phyloP scores from a whole-genome alignment of 2,329 filamentous ascomycete genomes.

The Colletotrichum spaethianum region DNA sequence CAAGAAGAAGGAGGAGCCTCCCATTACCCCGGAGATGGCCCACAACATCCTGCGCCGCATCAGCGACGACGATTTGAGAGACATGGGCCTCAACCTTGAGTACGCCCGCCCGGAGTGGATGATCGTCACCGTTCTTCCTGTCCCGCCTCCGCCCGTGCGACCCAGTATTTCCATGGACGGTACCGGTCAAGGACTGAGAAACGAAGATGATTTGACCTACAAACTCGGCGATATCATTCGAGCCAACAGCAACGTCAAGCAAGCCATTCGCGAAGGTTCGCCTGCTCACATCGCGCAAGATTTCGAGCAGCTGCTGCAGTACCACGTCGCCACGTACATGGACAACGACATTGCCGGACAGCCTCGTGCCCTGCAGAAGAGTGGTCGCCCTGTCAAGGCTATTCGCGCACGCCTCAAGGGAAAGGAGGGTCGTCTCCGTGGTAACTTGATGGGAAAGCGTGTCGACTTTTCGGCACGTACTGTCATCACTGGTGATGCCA shows the following conservation, averaged over 20 bases:
- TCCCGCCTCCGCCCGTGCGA: constrained; percentile 94
- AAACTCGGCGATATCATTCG: constrained; percentile 99
- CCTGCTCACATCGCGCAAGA: constrained; percentile 92
- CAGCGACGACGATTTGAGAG: constrained; percentile 82
- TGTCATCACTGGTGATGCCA: constrained; percentile 98
- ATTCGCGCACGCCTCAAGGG: constrained; percentile 98
- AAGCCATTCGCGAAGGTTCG: constrained; percentile 91
- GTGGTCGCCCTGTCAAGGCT: constrained; percentile 94
- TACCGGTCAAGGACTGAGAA: constrained; percentile 90
- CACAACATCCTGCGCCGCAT: constrained; percentile 91
- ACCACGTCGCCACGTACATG: constrained; percentile 99
- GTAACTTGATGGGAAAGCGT: constrained; percentile 99
- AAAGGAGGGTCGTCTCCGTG: constrained; percentile 97
- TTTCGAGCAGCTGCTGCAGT: constrained; percentile 93
- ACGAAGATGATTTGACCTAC: constrained; percentile 99
- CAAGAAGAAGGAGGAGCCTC: constrained; percentile 80
- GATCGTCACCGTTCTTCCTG: constrained; percentile 93
- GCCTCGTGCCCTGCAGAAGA: constrained; percentile 96
- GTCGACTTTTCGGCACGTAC: constrained; percentile 99
- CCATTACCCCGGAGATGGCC: constrained; percentile 87
- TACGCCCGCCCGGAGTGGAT: constrained; percentile 99
- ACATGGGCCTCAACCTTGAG: constrained; percentile 93
- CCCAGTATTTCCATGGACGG: constrained; percentile 98
- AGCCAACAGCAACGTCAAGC: constrained; percentile 93
- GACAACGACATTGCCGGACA: constrained; percentile 98